Base-by-base conservation (phyloP, 345 rosid genomes). In the Noccaea caerulescens region DNA sequence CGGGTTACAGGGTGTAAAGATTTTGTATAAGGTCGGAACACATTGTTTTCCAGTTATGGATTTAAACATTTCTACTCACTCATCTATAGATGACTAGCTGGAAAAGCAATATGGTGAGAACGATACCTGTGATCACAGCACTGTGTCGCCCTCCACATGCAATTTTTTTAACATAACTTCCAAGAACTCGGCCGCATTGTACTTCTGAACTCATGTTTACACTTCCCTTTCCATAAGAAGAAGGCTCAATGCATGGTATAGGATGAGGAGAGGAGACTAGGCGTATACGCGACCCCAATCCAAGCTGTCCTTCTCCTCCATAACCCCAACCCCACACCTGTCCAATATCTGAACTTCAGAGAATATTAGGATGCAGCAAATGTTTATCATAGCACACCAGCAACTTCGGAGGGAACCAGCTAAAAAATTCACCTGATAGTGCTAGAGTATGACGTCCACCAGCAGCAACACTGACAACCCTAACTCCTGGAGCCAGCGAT, bases 271-370 rank as follows among this genome's bases (percentile, higher is more conserved):
- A 88, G 72, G 98, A 92, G 58, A 95, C 97, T 91, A 90, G 77
- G 2, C 97, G 85, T 69, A 92, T 83, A 52, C 98, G 87, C 32
- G 99, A 90, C 61, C 98, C 97, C 80, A 90, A 82, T 63, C 99
- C 99, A 57, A 95, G 99, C 84, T 95, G 99, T 75, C 99, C 99
- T 80, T 95, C 99, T 33, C 99, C 99, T 66, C 98, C 99, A 85
- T 92, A 95, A 69, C 99, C 99, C 99, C 99, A 95, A 71, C 96
- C 99, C 98, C 98, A 95, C 47, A 92, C 98, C 90, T 88, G 96
- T 80, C 98, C 98, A 56, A 82, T 72, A 88, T 94, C 99, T 91
- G 92, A 58, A 86, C 83, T 76, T 74, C 58, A 55, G 68, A 67
- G 52, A 69, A 80, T 73, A 81, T 78, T 69, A 86, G 82, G 72